A percentile compares a stretch with the other conserved stretches of the same genome.
These are phyloP conservation scores for Annulohypoxylon moriforme DNA, from an alignment of 495 filamentous ascomycete species.

Conservation along the genomic window DNA sequence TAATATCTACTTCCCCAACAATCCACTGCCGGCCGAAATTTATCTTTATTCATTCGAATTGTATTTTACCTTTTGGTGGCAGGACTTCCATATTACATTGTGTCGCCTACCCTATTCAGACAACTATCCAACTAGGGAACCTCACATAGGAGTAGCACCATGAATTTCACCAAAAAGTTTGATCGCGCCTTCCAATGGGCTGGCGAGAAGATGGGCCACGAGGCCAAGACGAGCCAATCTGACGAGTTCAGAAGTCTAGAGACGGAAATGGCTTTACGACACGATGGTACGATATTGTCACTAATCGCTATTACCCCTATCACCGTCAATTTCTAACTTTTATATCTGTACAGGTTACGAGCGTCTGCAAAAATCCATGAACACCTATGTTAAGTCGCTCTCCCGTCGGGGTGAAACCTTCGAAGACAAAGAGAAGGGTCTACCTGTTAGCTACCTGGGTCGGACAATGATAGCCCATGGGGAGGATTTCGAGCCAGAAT, in stretches of 20 bases:
- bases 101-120: slow-evolving; percentile 7
- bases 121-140: slow-evolving; percentile 3
- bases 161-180: slow-evolving; percentile 97
- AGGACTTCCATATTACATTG: slow-evolving; percentile 26
- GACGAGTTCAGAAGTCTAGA: slow-evolving; percentile 96
- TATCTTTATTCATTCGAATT: slow-evolving; percentile 4
- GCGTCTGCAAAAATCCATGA: slow-evolving; percentile 90
- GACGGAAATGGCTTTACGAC: slow-evolving; percentile 89
- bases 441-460: slow-evolving; percentile 84
- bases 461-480: slow-evolving; percentile 90
- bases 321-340: neutral
- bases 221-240: slow-evolving; percentile 86
- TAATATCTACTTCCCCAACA: slow-evolving; percentile 9
- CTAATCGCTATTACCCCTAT: neutral
- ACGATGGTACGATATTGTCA: slow-evolving; percentile 74
- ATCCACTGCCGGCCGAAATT: neutral
- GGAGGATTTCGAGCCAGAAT: slow-evolving; percentile 92
- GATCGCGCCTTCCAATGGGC: slow-evolving; percentile 99
- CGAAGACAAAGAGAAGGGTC: slow-evolving; percentile 81
- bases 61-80: slow-evolving; percentile 13
- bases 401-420: slow-evolving; percentile 86
- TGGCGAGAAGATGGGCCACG: slow-evolving; percentile 94
- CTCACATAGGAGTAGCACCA: slow-evolving; percentile 48
- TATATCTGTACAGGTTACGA: slow-evolving; percentile 57
- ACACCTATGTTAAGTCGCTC: slow-evolving; percentile 87